Evolutionary conservation across 2,329 filamentous ascomycete genomes (phyloP).

Genomic region (Geosmithia putterillii): DNA sequence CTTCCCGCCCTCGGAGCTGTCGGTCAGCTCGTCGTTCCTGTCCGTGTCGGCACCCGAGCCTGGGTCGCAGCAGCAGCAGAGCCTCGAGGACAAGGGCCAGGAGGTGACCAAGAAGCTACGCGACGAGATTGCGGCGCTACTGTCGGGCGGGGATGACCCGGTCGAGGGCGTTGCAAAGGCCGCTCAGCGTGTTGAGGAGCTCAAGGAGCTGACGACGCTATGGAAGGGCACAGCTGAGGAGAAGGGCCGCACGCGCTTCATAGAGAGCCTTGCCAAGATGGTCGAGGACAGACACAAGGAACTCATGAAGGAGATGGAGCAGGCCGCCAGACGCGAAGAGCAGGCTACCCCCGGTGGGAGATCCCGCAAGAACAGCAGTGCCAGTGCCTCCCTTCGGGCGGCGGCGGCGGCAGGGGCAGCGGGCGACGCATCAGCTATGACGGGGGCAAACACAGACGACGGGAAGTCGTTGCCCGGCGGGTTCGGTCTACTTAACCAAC

Average conservation of each 20-base stretch:
- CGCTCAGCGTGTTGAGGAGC: conserved; percentile 57
- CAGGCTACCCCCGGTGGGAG: conserved; percentile 13
- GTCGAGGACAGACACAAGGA: conserved; percentile 63
- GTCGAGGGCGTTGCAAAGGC: conserved; percentile 63
- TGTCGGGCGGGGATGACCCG: conserved; percentile 45
- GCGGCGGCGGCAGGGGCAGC: conserved; percentile 13
- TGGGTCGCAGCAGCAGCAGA: conserved; percentile 44
- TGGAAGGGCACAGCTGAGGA: conserved; percentile 97
- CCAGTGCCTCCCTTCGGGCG: not conserved
- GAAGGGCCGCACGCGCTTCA: conserved; percentile 67
- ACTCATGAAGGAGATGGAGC: conserved; percentile 38
- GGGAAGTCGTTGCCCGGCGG: conserved; percentile 33
- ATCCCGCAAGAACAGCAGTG: conserved; percentile 21
- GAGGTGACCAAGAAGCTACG: conserved; percentile 61
- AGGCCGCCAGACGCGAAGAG: conserved; percentile 21
- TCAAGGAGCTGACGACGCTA: conserved; percentile 64
- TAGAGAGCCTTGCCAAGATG: conserved; percentile 68
- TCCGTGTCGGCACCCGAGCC: conserved; percentile 80
- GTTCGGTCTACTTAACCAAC: conserved; percentile 49
- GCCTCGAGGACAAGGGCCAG: conserved; percentile 76
- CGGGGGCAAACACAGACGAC: conserved; percentile 15
- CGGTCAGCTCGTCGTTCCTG: conserved; percentile 73
- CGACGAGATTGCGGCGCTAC: conserved; percentile 57
- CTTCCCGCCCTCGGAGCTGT: conserved; percentile 77
- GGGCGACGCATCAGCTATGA: conserved; percentile 8